Base-by-base conservation (phyloP, 2,329 filamentous ascomycete species). In the Clonostachys rhizophaga region DNA sequence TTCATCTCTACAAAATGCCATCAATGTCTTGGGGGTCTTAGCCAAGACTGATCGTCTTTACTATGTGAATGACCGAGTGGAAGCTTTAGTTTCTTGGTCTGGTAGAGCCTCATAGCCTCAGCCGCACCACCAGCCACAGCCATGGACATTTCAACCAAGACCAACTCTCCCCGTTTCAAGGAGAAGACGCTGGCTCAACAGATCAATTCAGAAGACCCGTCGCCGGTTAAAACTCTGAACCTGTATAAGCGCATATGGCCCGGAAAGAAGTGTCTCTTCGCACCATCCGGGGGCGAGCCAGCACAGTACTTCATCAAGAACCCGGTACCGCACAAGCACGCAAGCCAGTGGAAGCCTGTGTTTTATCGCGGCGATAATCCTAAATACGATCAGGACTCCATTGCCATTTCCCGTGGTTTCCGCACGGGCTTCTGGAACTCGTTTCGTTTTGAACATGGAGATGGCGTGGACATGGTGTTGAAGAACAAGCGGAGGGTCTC, bases 281-380 rank as follows among this genome's bases (percentile, higher is more conserved):
- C 51, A 8, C 39, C 43, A 0, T 43, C 50, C 8, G 34, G 14
- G 35, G 37, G 39, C 14, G 45, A 47, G 11, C 24, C 40, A 1
- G 53, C 45, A 11, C 33, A 49, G 3, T 52, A 54, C 37, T 54
- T 52, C 24, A 24, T 54, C 13, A 20, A 41, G 17, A 54, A 54
- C 37, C 53, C 51, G 14, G 42, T 54, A 12, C 53, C 51, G 3
- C 49, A 54, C 20, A 54, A 53, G 24, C 51, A 50, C 40, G 36
- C 47, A 4, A 33, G 45, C 45, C 20, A 40, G 24, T 54, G 51
- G 53, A 52, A 47, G 12, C 53, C 53, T 8, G 20, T 54, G 11
- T 47, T 54, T 7, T 52, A 50, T 44, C 45, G 44, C 13, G 53
- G 51, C 17, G 53, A 53, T 34, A 54, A 53, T 33, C 53, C 53